Evolutionary conservation across 108 stramenopile species (phyloP).

Genomic region (Nitzschia sp.): DNA sequence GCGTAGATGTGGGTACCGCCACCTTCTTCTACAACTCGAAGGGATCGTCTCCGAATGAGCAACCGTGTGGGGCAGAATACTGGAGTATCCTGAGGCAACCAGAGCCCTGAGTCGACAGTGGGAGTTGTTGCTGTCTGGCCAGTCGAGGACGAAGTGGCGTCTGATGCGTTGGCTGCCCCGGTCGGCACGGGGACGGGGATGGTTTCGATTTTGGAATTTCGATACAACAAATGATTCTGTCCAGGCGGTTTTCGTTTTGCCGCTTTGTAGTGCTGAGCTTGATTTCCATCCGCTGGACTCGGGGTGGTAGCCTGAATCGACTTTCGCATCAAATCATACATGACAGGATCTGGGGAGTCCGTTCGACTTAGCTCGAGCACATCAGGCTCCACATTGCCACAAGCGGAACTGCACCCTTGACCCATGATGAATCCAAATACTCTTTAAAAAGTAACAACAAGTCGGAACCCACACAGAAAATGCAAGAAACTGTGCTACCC

Average conservation of each 20-base stretch:
- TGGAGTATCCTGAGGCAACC: neutral
- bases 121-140: neutral
- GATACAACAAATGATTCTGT: constrained; percentile 37
- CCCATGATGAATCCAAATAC: too few species aligned
- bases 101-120: neutral
- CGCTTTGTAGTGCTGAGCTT: neutral
- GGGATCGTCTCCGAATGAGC: constrained; percentile 34
- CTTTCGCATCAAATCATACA: constrained; percentile 42
- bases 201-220: constrained; percentile 19
- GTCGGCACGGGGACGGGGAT: neutral
- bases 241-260: constrained; percentile 26
- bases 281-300: neutral
- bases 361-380: constrained; percentile 9
- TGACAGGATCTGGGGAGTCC: constrained; percentile 40
- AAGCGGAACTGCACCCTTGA: constrained; percentile 22
- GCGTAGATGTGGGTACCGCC: constrained; percentile 50
- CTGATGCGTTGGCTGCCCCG: neutral
- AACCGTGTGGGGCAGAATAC: constrained; percentile 35
- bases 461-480: too few species aligned
- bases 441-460: neutral
- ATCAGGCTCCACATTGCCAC: constrained; percentile 13
- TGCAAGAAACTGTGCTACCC: too few species aligned
- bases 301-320: constrained; percentile 34
- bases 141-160: neutral
- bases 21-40: constrained; percentile 30